A percentile compares a stretch with the other conserved stretches of the same genome.
phyloP scores from a whole-genome alignment of 441 rosid species.

The Erodium texanum region DNA sequence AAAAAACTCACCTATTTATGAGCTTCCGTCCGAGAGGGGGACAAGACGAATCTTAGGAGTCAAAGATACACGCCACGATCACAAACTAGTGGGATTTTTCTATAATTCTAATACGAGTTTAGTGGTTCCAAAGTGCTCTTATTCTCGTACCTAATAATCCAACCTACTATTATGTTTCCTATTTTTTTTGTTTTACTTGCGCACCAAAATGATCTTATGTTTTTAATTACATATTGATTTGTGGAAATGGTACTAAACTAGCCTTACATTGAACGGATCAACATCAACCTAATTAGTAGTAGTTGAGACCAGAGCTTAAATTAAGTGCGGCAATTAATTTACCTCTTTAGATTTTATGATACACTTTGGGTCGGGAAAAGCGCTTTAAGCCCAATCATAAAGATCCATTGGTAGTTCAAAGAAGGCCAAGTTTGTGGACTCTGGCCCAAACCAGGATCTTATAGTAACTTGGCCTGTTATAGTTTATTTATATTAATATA shows the following conservation, averaged over 20 bases:
- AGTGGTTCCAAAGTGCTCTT: not conserved
- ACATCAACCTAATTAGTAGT: no score
- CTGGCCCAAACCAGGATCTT: not conserved
- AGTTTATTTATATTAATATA: not conserved
- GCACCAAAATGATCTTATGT: not conserved
- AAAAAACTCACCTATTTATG: no score
- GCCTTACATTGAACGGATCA: not conserved
- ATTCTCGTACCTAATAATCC: not conserved
- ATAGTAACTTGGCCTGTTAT: not conserved
- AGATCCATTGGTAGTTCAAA: not conserved
- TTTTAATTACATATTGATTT: not conserved
- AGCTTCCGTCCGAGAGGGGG: not conserved
- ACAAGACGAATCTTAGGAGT: not conserved
- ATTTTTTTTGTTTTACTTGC: not conserved
- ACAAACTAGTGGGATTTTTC: not conserved
- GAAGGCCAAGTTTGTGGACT: not conserved
- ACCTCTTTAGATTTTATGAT: not conserved
- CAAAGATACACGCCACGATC: not conserved
- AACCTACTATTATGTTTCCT: no score
- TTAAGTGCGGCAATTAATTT: not conserved
- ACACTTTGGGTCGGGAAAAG: not conserved
- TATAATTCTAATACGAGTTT: not conserved
- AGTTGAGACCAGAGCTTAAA: no score
- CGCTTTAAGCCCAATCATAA: not conserved
- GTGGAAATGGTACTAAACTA: not conserved